Conservation (phyloP, 2,329 filamentous ascomycete genomes). For the Beauveria pseudobassiana region DNA sequence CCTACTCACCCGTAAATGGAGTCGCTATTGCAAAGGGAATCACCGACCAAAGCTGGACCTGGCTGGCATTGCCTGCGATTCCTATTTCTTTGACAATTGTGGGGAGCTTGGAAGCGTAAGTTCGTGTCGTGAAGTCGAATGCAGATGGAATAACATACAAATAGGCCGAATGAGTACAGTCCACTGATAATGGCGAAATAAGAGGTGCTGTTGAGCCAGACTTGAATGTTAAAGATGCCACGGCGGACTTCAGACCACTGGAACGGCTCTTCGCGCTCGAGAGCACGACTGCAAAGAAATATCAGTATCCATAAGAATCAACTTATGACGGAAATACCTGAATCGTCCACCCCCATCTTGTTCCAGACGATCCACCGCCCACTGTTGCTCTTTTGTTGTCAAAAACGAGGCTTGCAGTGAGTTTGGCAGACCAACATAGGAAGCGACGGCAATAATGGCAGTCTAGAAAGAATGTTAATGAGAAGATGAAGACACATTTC, state of each 20-base stretch:
- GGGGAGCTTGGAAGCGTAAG: conserved; percentile 37
- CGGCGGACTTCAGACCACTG: conserved; percentile 54
- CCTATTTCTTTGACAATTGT: conserved; percentile 55
- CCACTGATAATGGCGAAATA: conserved; percentile 54
- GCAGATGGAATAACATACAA: conserved; percentile 33
- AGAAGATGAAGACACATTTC: background rate
- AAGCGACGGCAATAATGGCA: conserved; percentile 41
- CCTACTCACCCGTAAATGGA: conserved; percentile 39
- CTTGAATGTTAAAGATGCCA: conserved; percentile 52
- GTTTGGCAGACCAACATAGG: conserved; percentile 49
- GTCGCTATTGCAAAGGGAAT: conserved; percentile 57
- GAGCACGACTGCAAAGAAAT: conserved; percentile 14
- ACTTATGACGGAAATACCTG: conserved; percentile 19
- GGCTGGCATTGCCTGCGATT: conserved; percentile 45
- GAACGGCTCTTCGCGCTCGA: conserved; percentile 39
- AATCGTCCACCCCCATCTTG: conserved; percentile 28
- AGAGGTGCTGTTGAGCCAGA: conserved; percentile 55
- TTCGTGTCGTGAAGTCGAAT: background rate
- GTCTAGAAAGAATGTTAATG: conserved; percentile 33
- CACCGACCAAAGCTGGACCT: conserved; percentile 56
- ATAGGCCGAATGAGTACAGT: conserved; percentile 57
- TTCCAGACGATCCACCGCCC: conserved; percentile 37
- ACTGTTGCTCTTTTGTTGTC: conserved; percentile 41
- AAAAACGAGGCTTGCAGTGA: conserved; percentile 47
- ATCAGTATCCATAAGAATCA: background rate